Percentiles rank a stretch among this genome's conserved stretches.
Conservation (phyloP, 2,329 filamentous ascomycete genomes). For the Bretziella fagacearum region DNA sequence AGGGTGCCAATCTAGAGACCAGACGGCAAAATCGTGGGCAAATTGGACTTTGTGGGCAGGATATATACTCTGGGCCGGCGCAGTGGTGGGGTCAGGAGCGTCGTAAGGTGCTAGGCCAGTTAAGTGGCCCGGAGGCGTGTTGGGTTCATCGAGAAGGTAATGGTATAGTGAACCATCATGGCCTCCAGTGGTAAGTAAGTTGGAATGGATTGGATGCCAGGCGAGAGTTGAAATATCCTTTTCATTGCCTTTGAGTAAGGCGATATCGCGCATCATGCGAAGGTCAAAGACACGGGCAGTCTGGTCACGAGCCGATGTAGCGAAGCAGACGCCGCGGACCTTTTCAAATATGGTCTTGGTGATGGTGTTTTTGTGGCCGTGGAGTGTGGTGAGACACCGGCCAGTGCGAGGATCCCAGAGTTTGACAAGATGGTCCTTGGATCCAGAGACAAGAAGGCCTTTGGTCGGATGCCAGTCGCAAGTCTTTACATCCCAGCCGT, state of each 20-base stretch:
- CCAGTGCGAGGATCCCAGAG: slow-evolving; percentile 93
- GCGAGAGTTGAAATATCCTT: slow-evolving; percentile 86
- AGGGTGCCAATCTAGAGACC: slow-evolving; percentile 96
- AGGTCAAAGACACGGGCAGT: slow-evolving; percentile 88
- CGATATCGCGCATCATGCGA: slow-evolving; percentile 95
- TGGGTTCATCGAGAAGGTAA: slow-evolving; percentile 91
- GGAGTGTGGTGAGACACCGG: slow-evolving; percentile 79
- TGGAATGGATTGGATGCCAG: slow-evolving; percentile 88
- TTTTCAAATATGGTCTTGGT: slow-evolving; percentile 84
- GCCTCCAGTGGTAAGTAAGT: slow-evolving; percentile 76
- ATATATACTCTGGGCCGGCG: slow-evolving; percentile 76
- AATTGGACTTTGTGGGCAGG: slow-evolving; percentile 75
- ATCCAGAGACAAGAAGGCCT: slow-evolving; percentile 84
- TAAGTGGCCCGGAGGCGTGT: slow-evolving; percentile 57
- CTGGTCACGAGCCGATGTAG: slow-evolving; percentile 84
- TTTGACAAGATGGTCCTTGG: slow-evolving; percentile 94
- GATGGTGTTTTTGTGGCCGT: slow-evolving; percentile 94
- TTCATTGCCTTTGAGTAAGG: slow-evolving; percentile 81
- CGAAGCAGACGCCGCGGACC: slow-evolving; percentile 66
- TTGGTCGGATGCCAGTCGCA: slow-evolving; percentile 97
- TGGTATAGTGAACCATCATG: slow-evolving; percentile 81
- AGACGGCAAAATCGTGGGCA: slow-evolving; percentile 89
- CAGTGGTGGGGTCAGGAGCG: slow-evolving; percentile 58
- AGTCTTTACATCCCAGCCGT: slow-evolving; percentile 93
- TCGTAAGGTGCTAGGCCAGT: slow-evolving; percentile 71